Percentiles rank a stretch among this genome's conserved stretches.
Evolutionary conservation across 2,329 filamentous ascomycete species (phyloP).

Genomic region (Diplodia corticola): DNA sequence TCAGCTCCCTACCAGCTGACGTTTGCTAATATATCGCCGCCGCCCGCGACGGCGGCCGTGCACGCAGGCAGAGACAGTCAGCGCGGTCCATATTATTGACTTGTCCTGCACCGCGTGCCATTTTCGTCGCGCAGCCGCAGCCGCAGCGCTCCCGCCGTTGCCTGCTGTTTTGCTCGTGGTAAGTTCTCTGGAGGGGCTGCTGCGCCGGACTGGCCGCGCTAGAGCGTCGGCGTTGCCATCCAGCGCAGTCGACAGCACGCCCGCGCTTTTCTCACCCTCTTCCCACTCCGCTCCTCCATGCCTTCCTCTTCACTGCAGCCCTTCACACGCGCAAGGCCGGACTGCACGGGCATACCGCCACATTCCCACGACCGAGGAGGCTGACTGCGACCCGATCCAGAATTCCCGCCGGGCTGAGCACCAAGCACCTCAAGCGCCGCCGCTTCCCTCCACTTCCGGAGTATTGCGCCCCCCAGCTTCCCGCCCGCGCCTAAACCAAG

Average conservation of each 20-base stretch:
- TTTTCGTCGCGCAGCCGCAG: constrained; percentile 8
- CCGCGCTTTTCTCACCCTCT: constrained; percentile 7
- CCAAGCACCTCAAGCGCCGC: constrained; percentile 2
- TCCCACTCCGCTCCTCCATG: constrained; percentile 6
- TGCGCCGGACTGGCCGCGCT: no score
- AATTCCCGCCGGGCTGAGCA: constrained; percentile 13
- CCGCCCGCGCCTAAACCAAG: constrained; percentile 4
- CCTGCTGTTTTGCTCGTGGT: neutral
- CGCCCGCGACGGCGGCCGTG: constrained; percentile 8
- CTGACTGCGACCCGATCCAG: constrained; percentile 19
- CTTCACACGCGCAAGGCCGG: constrained; percentile 8
- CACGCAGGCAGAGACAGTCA: constrained; percentile 5
- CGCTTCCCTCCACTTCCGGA: constrained; percentile 16
- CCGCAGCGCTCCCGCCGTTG: neutral
- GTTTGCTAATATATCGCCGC: constrained; percentile 17
- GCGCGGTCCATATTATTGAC: neutral
- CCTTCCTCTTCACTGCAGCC: neutral
- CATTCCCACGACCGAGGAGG: constrained; percentile 12
- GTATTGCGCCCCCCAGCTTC: constrained; percentile 15
- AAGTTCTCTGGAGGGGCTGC: neutral
- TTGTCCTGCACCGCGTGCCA: constrained; percentile 10
- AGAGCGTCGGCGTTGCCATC: neutral
- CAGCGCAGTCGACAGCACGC: neutral
- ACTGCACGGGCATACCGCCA: constrained; percentile 14
- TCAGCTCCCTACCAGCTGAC: constrained; percentile 18